These are phyloP conservation scores for Ambispora gerdemannii DNA, from an alignment of 192 early-diverging fungal species.

Conservation along the genomic window DNA sequence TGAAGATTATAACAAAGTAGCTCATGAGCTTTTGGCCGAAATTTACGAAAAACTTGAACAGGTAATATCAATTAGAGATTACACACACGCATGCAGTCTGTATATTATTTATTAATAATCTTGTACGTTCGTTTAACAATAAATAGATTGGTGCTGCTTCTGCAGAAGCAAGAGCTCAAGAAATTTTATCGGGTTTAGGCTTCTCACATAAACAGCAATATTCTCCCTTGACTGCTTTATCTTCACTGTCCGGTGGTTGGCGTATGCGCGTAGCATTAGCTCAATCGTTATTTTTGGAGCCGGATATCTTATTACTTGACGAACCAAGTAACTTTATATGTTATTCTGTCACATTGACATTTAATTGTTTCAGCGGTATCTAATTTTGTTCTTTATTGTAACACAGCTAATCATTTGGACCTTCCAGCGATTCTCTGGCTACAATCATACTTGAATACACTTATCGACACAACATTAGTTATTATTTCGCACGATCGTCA, in stretches of 20 bases:
- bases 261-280: constrained; percentile 84
- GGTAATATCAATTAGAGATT: no score
- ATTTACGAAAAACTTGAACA: constrained; percentile 57
- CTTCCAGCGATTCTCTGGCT: constrained; percentile 92
- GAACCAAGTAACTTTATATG: constrained; percentile 66
- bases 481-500: constrained; percentile 88
- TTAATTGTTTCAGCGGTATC: no score
- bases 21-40: constrained; percentile 53
- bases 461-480: constrained; percentile 66
- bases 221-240: constrained; percentile 57
- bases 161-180: constrained; percentile 61
- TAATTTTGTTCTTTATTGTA: no score
- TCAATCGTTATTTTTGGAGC: constrained; percentile 76
- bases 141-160: constrained; percentile 58
- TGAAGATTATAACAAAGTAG: constrained; percentile 40
- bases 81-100: no score
- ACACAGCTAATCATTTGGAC: constrained; percentile 77
- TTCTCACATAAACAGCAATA: constrained; percentile 62
- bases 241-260: constrained; percentile 81
- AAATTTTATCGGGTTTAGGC: constrained; percentile 72
- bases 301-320: constrained; percentile 78
- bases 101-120: no score
- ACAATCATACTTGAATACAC: constrained; percentile 65
- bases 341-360: not conserved
- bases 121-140: no score